These are phyloP conservation scores for Beauveria brongniartii DNA, from an alignment of 2,329 filamentous ascomycete species.

Conservation along the genomic window DNA sequence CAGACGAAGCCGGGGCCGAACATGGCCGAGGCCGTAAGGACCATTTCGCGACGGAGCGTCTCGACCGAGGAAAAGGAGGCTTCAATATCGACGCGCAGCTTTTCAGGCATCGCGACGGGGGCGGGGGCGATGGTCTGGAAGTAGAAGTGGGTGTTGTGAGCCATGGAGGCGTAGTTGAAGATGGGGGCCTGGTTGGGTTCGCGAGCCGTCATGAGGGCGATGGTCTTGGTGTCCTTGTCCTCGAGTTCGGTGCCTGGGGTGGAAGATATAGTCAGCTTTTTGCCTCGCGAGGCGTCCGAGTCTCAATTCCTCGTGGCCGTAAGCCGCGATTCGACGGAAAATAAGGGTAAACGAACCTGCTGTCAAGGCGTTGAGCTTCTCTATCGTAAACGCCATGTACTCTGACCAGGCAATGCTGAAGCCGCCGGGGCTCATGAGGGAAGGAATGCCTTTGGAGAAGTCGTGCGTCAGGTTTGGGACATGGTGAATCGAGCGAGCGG, in stretches of 20 bases:
- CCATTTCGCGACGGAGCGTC: slow-evolving; percentile 70
- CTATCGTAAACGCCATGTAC: slow-evolving; percentile 67
- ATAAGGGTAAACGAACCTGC: slow-evolving; percentile 48
- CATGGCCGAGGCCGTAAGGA: slow-evolving; percentile 78
- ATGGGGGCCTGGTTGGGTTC: slow-evolving; percentile 66
- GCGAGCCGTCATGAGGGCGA: slow-evolving; percentile 69
- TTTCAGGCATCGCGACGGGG: slow-evolving; percentile 44
- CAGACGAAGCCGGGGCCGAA: slow-evolving; percentile 97
- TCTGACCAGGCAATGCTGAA: slow-evolving; percentile 74
- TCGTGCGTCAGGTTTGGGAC: slow-evolving; percentile 40
- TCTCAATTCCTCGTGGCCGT: neutral
- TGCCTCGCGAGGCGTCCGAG: neutral
- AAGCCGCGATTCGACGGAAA: neutral
- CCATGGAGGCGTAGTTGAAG: slow-evolving; percentile 97
- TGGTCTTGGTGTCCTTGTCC: slow-evolving; percentile 52
- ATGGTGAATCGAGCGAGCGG: slow-evolving; percentile 36
- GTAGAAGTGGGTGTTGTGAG: slow-evolving; percentile 84
- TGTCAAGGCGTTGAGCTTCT: slow-evolving; percentile 67
- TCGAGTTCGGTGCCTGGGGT: slow-evolving; percentile 55
- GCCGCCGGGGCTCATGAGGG: slow-evolving; percentile 59
- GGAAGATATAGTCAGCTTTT: slow-evolving; percentile 11
- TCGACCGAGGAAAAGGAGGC: slow-evolving; percentile 74
- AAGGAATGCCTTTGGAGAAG: slow-evolving; percentile 50
- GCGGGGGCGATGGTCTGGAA: slow-evolving; percentile 47
- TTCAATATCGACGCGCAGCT: slow-evolving; percentile 52